Evolutionary conservation across 331 rosid species (phyloP), one percentile per base, ranked within the genome.

Genomic region (Quercus tomentella): DNA sequence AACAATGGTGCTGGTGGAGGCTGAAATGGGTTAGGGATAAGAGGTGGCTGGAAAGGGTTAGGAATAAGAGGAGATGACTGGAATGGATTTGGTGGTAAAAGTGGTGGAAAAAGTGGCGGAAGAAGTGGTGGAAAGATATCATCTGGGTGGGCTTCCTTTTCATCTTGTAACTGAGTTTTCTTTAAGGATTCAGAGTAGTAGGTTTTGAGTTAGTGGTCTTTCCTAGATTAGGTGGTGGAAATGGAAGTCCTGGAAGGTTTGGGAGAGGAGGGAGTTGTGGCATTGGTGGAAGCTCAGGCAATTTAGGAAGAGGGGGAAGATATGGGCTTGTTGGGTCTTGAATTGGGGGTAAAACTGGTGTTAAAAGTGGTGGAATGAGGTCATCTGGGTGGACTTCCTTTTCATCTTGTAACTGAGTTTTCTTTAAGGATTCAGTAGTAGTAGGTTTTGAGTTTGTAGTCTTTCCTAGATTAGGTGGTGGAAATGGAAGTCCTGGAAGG

Each of bases 1-100:
- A 88, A 22, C 2, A 78, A 18, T 11, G 92, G 89, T 16, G 91
- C 86, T 35, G 92, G 90, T 3, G 88, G 51, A 12, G 95, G 96
- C 56, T 89, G 89, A 21, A 93, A 80, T 18, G 98, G 98, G 80
- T 89, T 90, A 0, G 96, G 98, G 2, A 89, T 0, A 4, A 86
- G 88, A 15, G 83, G 79, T 17, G 74, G 79, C 71, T 66, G 72
- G 0, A 77, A 76, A 35, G 56, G 83, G 61, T 74, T 75, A 1
- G 85, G 79, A 8, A 88, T 41, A 0, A 82, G 56, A 3, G 92
- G 92, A 0, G 94, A 84, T 52, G 90, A 91, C 72, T 87, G 89
- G 0, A 90, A 73, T 23, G 93, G 95, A 43, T 84, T 12, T 41
- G 45, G 45, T 7, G 45, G 11, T 8, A 41, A 8, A 41, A 41